Evolutionary conservation across 805 yeast genomes (phyloP), one percentile per base, ranked within the genome.

Genomic region (Zygoascus bituminiphila): DNA sequence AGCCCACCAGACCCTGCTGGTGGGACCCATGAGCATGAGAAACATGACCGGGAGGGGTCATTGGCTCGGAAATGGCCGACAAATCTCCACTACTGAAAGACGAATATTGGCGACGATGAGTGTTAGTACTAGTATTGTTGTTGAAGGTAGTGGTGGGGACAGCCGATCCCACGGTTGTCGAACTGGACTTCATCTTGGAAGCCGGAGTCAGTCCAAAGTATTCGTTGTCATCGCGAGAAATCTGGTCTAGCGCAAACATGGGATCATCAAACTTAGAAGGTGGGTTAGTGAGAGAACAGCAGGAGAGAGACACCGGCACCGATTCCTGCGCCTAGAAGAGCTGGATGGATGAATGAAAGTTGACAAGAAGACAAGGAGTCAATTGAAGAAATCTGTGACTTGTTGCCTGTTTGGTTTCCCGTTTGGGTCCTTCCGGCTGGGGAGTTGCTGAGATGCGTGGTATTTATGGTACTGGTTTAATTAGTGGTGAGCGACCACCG

Each of bases 81-180:
- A 49, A 49, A 24, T 47, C 47, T 12, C 50, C 51, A 35, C 51
- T 46, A 12, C 52, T 51, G 41, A 49, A 41, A 12, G 52, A 49
- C n/a, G 47, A 20, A 15, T 40, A 15, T 20, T 49, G 49, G 17
- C 50, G 47, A 22, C 47, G 52, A 19, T 41, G 39, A 23, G 45
- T 17, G 12, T 23, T 41, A 22, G 44, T 10, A 22, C 35, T 41
- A 20, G n/a, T n/a, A n/a, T n/a, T n/a, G n/a, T n/a, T n/a, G n/a
- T n/a, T 14, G 12, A 19, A 35, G 12, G 39, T 10, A 14, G 17
- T 14, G 12, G 39, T 35, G 12, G 39, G 19, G 12, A 19, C 17
- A 14, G 39, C 17, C 21, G 42, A 19, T 39, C 17, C 20, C 26
- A 14, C 42, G 9, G 42, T 17, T 35, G 15, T n/a, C 14, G 42